Base-by-base conservation (phyloP, 2,329 filamentous ascomycete species). In the Penicillium occitanis region DNA sequence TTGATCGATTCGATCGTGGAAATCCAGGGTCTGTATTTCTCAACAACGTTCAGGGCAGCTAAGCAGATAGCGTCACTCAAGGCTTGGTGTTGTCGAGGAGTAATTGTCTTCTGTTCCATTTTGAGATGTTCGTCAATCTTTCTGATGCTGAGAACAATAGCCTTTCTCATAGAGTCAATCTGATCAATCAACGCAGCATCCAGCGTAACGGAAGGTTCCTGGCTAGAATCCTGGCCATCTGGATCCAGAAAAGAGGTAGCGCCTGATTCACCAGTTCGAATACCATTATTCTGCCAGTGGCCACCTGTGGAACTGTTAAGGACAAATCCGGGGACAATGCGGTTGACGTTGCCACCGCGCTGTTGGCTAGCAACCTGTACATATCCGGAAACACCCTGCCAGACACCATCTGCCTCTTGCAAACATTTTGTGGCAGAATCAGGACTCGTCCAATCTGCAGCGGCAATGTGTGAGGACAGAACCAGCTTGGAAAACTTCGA, bases 401-500 rank as follows among this genome's bases (percentile, higher is more conserved):
- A 85, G 25, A 99, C 93, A 58, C 95, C 95, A 69, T 99, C 95
- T n/a, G 95, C 95, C 81, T 99, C 95, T 76, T 96, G 92, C 70
- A 98, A 80, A 74, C 95, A 99, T 77, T 99, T 99, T 64, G 95
- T 90, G 68, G 94, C 91, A 0, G 94, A 96, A 78, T 99, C 95
- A 17, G 92, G 89, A 64, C 94, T 93, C 8, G 94, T 93, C 88
- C 93, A 98, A 80, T 99, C 95, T 40, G 94, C 92, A 5, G 94
- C 93, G 46, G 95, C 95, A 75, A 99, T 97, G 76, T 99, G 95
- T 14, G 95, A 98, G 2, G 95, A 99, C 59, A 99, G 89, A 53
- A 99, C 95, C 10, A 99, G 85, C 78, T 99, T 99, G n/a, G 95
- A 98, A 77, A 99, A 99, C 73, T 96, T 93, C 53, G 95, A 98